Conservation (phyloP, 2,329 filamentous ascomycete genomes). For the Lasiodiplodia theobromae region DNA sequence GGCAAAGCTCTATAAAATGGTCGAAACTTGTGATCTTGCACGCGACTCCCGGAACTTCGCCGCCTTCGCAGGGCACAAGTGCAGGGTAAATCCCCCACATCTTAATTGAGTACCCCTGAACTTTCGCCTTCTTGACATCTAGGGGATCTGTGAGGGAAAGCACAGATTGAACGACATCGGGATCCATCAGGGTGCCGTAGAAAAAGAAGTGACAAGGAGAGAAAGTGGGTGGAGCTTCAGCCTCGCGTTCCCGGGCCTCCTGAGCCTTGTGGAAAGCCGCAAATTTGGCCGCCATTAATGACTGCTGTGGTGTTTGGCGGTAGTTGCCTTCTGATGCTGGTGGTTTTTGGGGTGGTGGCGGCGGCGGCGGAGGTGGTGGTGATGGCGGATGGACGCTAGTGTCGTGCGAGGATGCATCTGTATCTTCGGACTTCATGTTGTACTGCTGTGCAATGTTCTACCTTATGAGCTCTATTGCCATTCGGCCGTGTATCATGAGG, state of each 20-base stretch:
- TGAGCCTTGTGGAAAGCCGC: neutral
- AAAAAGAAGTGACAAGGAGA: slow-evolving; percentile 41
- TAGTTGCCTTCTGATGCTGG: neutral
- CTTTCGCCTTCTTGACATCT: slow-evolving; percentile 34
- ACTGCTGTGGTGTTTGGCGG: neutral
- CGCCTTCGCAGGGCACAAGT: slow-evolving; percentile 32
- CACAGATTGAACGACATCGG: slow-evolving; percentile 40
- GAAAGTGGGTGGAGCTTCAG: slow-evolving; percentile 30
- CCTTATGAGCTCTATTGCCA: neutral
- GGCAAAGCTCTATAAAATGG: slow-evolving; percentile 34
- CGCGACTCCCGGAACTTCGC: slow-evolving; percentile 32
- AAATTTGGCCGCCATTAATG: neutral
- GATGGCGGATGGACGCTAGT: neutral
- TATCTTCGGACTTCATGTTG: neutral
- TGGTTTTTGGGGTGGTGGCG: neutral
- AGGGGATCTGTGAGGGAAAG: slow-evolving; percentile 37
- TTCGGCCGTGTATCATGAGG: neutral
- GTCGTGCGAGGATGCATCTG: neutral
- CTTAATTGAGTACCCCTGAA: slow-evolving; percentile 39
- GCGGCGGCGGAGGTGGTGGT: neutral
- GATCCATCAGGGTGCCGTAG: slow-evolving; percentile 44
- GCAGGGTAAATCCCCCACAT: slow-evolving; percentile 46
- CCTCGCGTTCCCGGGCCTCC: neutral
- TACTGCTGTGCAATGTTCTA: neutral
- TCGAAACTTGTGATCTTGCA: slow-evolving; percentile 33